Evolutionary conservation across 345 rosid species (phyloP).

Genomic region (Nephelium lappaceum): DNA sequence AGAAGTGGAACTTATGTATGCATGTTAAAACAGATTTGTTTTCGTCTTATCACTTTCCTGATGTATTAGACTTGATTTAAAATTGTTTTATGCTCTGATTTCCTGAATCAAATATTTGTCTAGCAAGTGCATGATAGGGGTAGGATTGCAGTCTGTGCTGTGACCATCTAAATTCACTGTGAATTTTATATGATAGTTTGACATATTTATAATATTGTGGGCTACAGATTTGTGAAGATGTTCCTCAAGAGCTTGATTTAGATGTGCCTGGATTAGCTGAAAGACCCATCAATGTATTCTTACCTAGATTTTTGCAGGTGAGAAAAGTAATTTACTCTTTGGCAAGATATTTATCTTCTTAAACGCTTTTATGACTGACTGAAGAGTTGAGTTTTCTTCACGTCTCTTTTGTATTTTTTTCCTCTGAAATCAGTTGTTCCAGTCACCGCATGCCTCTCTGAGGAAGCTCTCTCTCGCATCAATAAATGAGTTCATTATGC

Average conservation of each 20-base stretch:
- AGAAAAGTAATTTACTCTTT: background rate
- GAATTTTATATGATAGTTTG: background rate
- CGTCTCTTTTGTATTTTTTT: background rate
- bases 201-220: slow-evolving; percentile 4
- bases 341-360: background rate
- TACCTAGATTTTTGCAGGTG: slow-evolving; percentile 87
- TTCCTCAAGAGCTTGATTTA: slow-evolving; percentile 81
- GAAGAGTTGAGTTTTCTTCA: background rate
- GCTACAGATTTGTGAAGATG: slow-evolving; percentile 92
- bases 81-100: background rate
- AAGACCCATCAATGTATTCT: slow-evolving; percentile 76
- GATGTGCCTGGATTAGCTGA: slow-evolving; percentile 89
- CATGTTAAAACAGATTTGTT: background rate
- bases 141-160: background rate
- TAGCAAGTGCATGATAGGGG: background rate
- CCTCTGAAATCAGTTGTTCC: slow-evolving; percentile 30
- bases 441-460: slow-evolving; percentile 77
- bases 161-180: background rate
- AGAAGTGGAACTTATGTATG: background rate
- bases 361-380: background rate
- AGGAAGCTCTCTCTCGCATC: slow-evolving; percentile 86
- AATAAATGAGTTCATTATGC: slow-evolving; percentile 81
- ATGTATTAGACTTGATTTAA: slow-evolving; percentile 1
- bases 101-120: background rate
- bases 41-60: background rate